These are phyloP conservation scores for Aegilops umbellulata DNA, from an alignment of 176 grass and related monocot species.

Conservation along the genomic window DNA sequence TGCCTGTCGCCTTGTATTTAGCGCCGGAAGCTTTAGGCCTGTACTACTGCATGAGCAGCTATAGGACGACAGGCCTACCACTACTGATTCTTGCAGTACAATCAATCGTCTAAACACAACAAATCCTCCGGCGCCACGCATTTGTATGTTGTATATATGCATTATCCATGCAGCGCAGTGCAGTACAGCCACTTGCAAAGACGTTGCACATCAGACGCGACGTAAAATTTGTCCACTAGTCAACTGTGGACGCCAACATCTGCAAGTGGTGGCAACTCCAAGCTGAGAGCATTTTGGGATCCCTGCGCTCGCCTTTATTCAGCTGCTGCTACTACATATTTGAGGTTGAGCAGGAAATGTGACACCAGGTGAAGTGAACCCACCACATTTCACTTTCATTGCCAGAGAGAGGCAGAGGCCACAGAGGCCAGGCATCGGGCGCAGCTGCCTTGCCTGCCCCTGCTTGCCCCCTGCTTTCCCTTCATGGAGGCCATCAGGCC, in stretches of 20 bases:
- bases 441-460: not conserved
- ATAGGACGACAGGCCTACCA: not conserved
- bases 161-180: not conserved
- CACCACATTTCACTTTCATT: slow-evolving; percentile 13
- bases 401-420: too few species aligned
- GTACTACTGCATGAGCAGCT: not conserved
- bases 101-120: not conserved
- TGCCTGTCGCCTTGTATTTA: not conserved
- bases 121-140: not conserved
- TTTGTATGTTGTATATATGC: not conserved
- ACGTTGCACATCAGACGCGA: not conserved
- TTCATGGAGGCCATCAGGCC: not conserved
- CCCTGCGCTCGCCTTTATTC: not conserved
- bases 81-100: not conserved
- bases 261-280: slow-evolving; percentile 25
- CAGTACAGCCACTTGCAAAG: not conserved
- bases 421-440: not conserved
- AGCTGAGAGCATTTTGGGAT: slow-evolving; percentile 12
- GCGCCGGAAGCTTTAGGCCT: not conserved
- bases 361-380: not conserved
- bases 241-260: too few species aligned
- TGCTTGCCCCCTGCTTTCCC: not conserved
- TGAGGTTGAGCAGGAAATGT: not conserved
- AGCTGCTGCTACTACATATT: not conserved
- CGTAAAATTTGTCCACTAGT: not conserved